phyloP scores from a whole-genome alignment of 129 eudicot genomes.

The Gnaphalium uliginosum region DNA sequence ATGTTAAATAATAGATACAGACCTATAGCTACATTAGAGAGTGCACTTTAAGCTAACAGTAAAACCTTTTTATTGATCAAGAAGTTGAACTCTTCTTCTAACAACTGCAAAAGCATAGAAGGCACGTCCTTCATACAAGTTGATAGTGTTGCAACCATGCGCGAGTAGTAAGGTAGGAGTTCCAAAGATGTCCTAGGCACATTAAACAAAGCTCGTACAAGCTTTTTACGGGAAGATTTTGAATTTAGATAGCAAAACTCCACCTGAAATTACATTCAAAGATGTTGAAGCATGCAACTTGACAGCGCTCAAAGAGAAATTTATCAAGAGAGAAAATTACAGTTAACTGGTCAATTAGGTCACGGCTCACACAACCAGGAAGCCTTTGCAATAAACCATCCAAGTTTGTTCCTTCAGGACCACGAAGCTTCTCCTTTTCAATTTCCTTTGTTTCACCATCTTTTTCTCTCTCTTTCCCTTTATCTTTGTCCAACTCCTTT shows the following conservation, averaged over 20 bases:
- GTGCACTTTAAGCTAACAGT: background rate
- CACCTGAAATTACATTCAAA: conserved; percentile 54
- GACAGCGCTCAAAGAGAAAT: background rate
- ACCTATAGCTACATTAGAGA: conserved; percentile 1
- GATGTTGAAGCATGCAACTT: background rate
- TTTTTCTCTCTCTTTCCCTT: conserved; percentile 77
- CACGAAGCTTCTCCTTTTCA: conserved; percentile 86
- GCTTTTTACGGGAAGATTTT: conserved; percentile 86
- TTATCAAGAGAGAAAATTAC: conserved; percentile 35
- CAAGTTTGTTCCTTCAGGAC: conserved; percentile 90
- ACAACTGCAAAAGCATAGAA: conserved; percentile 77
- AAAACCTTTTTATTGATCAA: conserved; percentile 83
- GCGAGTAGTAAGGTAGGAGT: conserved; percentile 86
- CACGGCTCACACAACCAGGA: conserved; percentile 96
- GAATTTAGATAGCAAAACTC: conserved; percentile 94
- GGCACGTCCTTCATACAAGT: conserved; percentile 96
- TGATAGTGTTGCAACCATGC: conserved; percentile 94
- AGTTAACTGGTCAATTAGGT: conserved; percentile 88
- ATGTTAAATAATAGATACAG: conserved; percentile 12
- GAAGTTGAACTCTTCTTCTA: conserved; percentile 94
- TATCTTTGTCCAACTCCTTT: conserved; percentile 65
- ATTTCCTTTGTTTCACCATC: conserved; percentile 61
- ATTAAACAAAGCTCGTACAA: conserved; percentile 84
- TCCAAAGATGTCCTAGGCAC: conserved; percentile 96
- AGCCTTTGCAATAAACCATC: conserved; percentile 90